Conservation (phyloP, 108 stramenopile genomes). For the Aurantiochytrium sp. region DNA sequence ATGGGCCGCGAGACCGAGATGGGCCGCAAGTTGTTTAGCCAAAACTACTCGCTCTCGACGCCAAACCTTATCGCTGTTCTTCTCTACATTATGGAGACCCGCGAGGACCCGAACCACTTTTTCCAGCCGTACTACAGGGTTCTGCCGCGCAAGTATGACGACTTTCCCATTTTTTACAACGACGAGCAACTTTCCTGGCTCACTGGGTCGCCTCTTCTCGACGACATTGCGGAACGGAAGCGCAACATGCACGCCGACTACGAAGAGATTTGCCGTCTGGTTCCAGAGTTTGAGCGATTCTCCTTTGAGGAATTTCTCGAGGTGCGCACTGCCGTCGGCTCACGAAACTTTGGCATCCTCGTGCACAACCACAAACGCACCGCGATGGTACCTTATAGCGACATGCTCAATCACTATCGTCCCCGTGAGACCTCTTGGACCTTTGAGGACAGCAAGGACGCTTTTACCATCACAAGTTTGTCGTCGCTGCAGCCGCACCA, state of each 20-base stretch:
- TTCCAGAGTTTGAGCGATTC: slow-evolving; percentile 56
- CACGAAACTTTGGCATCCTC: slow-evolving; percentile 90
- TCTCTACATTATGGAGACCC: slow-evolving; percentile 65
- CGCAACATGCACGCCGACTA: slow-evolving; percentile 87
- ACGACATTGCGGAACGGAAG: slow-evolving; percentile 67
- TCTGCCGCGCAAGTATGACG: slow-evolving; percentile 69
- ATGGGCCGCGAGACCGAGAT: slow-evolving; percentile 92
- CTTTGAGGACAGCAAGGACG: slow-evolving; percentile 82
- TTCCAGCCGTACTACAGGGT: slow-evolving; percentile 91
- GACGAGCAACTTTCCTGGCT: slow-evolving; percentile 68
- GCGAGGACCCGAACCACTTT: slow-evolving; percentile 62
- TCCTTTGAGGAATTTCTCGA: slow-evolving; percentile 89
- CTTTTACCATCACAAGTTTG: slow-evolving; percentile 89
- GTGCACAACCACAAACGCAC: slow-evolving; percentile 85
- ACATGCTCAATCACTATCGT: slow-evolving; percentile 97
- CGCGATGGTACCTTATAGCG: slow-evolving; percentile 95
- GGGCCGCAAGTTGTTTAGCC: slow-evolving; percentile 62
- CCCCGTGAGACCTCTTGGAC: slow-evolving; percentile 99
- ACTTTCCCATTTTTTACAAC: slow-evolving; percentile 98
- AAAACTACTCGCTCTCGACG: slow-evolving; percentile 70
- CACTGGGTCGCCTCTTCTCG: slow-evolving; percentile 70
- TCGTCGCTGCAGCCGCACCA: slow-evolving; percentile 49
- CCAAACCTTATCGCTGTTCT: slow-evolving; percentile 96
- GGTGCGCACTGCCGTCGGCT: slow-evolving; percentile 98
- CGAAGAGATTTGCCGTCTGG: slow-evolving; percentile 68